These are phyloP conservation scores for Talaromyces ruber DNA, from an alignment of 495 filamentous ascomycete species.

Conservation along the genomic window DNA sequence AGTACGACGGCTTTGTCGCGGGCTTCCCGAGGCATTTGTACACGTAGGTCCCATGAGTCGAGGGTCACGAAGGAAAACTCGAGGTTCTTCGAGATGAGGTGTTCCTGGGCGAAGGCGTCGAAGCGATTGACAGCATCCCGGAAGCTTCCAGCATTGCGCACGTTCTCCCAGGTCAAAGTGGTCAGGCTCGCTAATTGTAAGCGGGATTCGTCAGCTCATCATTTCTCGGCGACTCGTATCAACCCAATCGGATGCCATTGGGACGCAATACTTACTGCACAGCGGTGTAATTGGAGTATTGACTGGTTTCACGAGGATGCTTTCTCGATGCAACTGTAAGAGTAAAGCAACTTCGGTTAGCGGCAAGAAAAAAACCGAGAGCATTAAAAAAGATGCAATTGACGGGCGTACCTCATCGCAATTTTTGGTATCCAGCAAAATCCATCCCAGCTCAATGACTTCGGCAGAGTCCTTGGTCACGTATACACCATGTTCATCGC, in stretches of 20 bases:
- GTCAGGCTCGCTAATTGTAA: constrained; percentile 74
- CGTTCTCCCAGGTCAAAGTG: constrained; percentile 97
- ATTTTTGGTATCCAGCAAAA: constrained; percentile 81
- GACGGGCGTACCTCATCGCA: constrained; percentile 71
- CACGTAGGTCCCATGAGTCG: constrained; percentile 96
- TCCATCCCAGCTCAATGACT: constrained; percentile 98
- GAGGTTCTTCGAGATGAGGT: constrained; percentile 72
- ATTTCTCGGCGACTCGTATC: neutral
- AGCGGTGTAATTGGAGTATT: constrained; percentile 98
- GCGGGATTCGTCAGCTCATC: constrained; percentile 19
- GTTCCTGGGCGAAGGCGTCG: constrained; percentile 83
- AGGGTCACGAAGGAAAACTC: constrained; percentile 98
- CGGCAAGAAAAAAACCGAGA: constrained; percentile 8
- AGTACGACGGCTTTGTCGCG: constrained; percentile 96
- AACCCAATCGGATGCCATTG: neutral
- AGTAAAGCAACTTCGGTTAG: constrained; percentile 9
- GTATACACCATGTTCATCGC: constrained; percentile 98
- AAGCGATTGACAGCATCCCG: constrained; percentile 93
- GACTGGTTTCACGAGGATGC: constrained; percentile 92
- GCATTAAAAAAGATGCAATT: constrained; percentile 1
- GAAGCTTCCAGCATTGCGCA: constrained; percentile 92
- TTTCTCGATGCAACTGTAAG: constrained; percentile 79
- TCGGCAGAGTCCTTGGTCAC: constrained; percentile 98
- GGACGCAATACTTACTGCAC: constrained; percentile 69
- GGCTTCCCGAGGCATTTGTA: constrained; percentile 93